Percentiles rank a stretch among this genome's conserved stretches.
Conservation (phyloP, 73 alveolate genomes). For the Paramecium sonneborni region DNA sequence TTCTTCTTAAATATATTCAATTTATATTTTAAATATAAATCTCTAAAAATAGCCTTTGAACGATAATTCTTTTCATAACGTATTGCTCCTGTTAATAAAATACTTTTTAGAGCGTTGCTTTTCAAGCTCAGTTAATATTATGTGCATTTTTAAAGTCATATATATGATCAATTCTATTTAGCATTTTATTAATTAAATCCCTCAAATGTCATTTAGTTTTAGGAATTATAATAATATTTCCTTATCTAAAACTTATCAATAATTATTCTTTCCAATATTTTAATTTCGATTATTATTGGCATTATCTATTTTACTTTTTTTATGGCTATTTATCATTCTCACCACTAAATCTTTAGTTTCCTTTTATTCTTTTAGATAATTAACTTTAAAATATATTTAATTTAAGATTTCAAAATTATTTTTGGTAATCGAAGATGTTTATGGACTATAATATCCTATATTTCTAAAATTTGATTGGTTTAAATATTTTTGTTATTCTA, state of each 20-base stretch:
- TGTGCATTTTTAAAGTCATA: constrained; percentile 56
- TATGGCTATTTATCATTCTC: not conserved
- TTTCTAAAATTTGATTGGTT: not conserved
- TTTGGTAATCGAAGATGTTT: constrained; percentile 11
- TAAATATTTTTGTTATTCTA: not conserved
- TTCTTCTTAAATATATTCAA: constrained; percentile 47
- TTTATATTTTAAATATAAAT: constrained; percentile 43
- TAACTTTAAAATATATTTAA: not conserved
- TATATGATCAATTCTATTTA: constrained; percentile 52
- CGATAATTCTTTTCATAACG: constrained; percentile 58
- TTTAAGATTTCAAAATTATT: not conserved
- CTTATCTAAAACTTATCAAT: not conserved
- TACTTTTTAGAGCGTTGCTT: constrained; percentile 57
- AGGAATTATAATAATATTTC: constrained; percentile 11
- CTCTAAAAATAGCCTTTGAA: constrained; percentile 64
- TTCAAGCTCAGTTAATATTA: constrained; percentile 27
- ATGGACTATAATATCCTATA: not conserved
- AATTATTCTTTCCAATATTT: not conserved
- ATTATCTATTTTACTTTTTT: not conserved
- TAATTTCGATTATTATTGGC: not conserved
- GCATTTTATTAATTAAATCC: not conserved
- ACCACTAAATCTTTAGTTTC: not conserved
- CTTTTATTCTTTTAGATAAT: not conserved
- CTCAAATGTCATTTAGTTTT: constrained; percentile 14
- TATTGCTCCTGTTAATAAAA: constrained; percentile 56